Conservation (phyloP, 176 grass and related monocot genomes). For the Rhynchospora breviuscula region DNA sequence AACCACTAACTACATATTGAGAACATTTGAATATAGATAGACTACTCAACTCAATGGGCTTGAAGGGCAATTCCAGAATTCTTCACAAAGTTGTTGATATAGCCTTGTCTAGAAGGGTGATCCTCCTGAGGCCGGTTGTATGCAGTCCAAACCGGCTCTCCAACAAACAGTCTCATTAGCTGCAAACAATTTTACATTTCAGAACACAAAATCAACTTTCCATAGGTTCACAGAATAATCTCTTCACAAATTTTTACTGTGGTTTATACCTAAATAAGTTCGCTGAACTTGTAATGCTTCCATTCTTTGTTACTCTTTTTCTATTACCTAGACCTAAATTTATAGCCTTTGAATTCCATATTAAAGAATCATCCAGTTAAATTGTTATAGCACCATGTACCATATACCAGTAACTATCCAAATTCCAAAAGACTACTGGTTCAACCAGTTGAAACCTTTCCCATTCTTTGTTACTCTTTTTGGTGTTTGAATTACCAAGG, state of each 20-base stretch:
- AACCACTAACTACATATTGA: not conserved
- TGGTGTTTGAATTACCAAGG: not conserved
- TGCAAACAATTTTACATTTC: constrained; percentile 21
- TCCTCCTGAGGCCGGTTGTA: constrained; percentile 80
- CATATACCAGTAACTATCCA: no score
- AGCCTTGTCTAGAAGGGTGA: constrained; percentile 68
- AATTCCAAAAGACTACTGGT: not conserved
- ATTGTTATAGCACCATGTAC: not conserved
- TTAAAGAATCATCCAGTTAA: not conserved
- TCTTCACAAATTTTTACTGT: not conserved
- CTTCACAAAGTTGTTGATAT: constrained; percentile 52
- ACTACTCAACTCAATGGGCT: constrained; percentile 42
- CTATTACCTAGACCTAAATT: not conserved
- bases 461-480: not conserved
- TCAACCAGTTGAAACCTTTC: not conserved
- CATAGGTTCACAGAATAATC: not conserved
- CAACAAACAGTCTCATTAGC: constrained; percentile 87
- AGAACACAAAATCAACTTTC: not conserved
- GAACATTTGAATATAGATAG: not conserved
- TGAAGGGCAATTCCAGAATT: constrained; percentile 48
- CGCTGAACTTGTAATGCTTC: not conserved
- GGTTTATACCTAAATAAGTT: not conserved
- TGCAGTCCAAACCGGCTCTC: constrained; percentile 69
- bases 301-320: no score
- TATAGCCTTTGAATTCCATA: not conserved